phyloP scores from a whole-genome alignment of 345 rosid species.

The Erucastrum elatum region DNA sequence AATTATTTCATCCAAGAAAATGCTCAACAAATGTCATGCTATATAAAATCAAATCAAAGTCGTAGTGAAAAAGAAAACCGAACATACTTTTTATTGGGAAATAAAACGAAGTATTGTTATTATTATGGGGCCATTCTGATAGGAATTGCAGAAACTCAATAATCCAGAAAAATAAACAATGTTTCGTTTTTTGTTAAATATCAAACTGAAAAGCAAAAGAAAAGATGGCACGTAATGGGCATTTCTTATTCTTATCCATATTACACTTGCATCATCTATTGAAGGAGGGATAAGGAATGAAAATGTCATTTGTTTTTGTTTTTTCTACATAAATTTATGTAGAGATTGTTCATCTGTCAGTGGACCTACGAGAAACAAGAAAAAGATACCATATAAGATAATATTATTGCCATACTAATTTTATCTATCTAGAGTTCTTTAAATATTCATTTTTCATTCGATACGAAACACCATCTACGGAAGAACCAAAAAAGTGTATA shows the following conservation, averaged over 20 bases:
- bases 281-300: conserved; percentile 33
- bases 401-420: neutral
- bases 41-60: neutral
- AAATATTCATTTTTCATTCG: neutral
- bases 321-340: conserved; percentile 30
- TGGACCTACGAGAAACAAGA: conserved; percentile 12
- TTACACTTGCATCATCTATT: conserved; percentile 12
- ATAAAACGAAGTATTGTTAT: neutral
- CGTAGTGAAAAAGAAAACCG: neutral
- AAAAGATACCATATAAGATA: neutral
- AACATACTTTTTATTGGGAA: neutral
- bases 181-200: neutral
- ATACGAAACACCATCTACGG: neutral
- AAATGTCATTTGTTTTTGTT: conserved; percentile 36
- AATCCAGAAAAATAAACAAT: neutral
- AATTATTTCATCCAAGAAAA: conserved; percentile 12
- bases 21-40: neutral
- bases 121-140: neutral
- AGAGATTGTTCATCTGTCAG: conserved; percentile 16
- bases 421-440: neutral
- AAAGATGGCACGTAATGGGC: conserved; percentile 33
- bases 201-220: conserved; percentile 16
- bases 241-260: conserved; percentile 40
- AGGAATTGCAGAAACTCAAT: neutral
- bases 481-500: conserved; percentile 24